A percentile compares a stretch with the other conserved stretches of the same genome.
Evolutionary conservation across 805 yeast species (phyloP).

Genomic region (Saccharomyces mikatae): DNA sequence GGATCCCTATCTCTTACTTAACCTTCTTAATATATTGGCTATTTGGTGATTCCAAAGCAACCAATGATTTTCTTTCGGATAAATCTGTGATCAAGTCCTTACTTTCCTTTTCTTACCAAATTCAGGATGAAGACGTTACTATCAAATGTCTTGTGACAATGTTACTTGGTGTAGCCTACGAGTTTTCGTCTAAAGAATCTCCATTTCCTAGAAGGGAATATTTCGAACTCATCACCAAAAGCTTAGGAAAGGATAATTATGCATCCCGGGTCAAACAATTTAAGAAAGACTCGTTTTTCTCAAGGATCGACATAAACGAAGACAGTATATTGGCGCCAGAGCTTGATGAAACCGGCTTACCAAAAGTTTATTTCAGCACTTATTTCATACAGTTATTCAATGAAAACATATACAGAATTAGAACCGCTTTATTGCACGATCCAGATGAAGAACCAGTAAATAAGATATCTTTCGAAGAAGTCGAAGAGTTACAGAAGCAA

Average conservation of each 20-base stretch:
- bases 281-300: constrained; percentile 48
- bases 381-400: constrained; percentile 57
- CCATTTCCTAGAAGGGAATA: constrained; percentile 55
- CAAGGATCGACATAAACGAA: constrained; percentile 44
- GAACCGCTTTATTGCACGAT: constrained; percentile 61
- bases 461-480: constrained; percentile 50
- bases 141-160: constrained; percentile 68
- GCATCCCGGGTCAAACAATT: constrained; percentile 65
- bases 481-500: constrained; percentile 34
- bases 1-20: constrained; percentile 70
- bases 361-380: constrained; percentile 66
- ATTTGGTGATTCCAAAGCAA: constrained; percentile 68
- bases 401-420: constrained; percentile 62
- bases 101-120: constrained; percentile 52
- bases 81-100: constrained; percentile 58
- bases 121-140: constrained; percentile 43
- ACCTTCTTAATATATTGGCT: constrained; percentile 70
- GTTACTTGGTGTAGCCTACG: constrained; percentile 71
- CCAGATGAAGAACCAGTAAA: constrained; percentile 67
- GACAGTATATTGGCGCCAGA: constrained; percentile 39
- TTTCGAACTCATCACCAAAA: constrained; percentile 52
- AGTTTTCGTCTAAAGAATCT: constrained; percentile 55
- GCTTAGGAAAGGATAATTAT: constrained; percentile 78
- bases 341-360: constrained; percentile 79
- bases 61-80: constrained; percentile 65